A percentile compares a stretch with the other conserved stretches of the same genome.
These are phyloP conservation scores for Puya raimondii DNA, from an alignment of 176 grass and related monocot genomes.

Conservation along the genomic window DNA sequence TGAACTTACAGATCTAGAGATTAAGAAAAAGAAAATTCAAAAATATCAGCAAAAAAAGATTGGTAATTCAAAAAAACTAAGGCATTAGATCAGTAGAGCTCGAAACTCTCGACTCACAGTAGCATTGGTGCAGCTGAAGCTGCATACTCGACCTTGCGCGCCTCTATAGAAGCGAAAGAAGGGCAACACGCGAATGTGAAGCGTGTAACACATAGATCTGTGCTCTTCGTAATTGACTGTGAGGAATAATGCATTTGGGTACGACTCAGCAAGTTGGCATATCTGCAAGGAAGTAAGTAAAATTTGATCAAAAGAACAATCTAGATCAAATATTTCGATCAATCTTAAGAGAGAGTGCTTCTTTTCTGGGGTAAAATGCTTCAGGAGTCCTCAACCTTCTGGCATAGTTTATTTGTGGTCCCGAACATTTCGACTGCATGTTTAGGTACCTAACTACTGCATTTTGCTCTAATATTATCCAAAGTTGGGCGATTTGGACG, in stretches of 20 bases:
- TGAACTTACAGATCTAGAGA: constrained; percentile 57
- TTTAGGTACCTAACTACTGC: not conserved
- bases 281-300: constrained; percentile 27
- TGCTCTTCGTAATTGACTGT: constrained; percentile 43
- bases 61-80: not conserved
- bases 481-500: too few species aligned
- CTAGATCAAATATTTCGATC: not conserved
- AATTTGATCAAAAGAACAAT: not conserved
- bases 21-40: not conserved
- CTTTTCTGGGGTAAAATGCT: too few species aligned
- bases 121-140: constrained; percentile 62
- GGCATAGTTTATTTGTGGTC: too few species aligned
- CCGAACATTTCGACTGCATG: not conserved
- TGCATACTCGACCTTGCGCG: constrained; percentile 39
- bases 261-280: constrained; percentile 39
- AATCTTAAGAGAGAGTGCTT: not conserved
- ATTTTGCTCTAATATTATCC: too few species aligned
- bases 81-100: not conserved
- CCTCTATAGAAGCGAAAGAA: constrained; percentile 51
- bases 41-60: not conserved
- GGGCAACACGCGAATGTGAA: constrained; percentile 30
- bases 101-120: constrained; percentile 32
- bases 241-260: constrained; percentile 47
- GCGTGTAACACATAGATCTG: constrained; percentile 27
- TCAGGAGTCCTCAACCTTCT: too few species aligned